Conservation (phyloP, 176 grass and related monocot species). For the Musa schizocarpa region DNA sequence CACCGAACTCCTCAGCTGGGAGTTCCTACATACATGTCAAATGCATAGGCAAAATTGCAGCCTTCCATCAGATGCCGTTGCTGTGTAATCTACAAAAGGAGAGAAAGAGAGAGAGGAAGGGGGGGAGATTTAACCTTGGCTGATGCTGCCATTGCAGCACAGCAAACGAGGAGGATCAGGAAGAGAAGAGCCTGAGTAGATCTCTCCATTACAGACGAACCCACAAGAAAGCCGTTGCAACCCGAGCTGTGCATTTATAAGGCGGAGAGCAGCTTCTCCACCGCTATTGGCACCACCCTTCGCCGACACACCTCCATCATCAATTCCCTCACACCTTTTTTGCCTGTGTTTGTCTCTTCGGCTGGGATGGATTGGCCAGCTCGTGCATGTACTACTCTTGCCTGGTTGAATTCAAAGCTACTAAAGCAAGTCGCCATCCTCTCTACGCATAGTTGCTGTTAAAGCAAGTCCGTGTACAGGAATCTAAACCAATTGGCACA, state of each 20-base stretch:
- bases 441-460: too few relatives aligned
- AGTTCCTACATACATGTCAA: background rate
- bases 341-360: background rate
- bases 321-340: conserved; percentile 3
- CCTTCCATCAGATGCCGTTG: background rate
- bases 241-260: conserved; percentile 2
- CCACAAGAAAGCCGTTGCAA: background rate
- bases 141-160: conserved; percentile 1
- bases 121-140: conserved; percentile 1
- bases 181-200: conserved; percentile 2
- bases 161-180: background rate
- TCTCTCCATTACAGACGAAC: conserved; percentile 4
- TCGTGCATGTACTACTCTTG: background rate
- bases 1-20: background rate
- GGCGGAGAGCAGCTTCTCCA: background rate
- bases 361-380: background rate
- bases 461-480: too few relatives aligned
- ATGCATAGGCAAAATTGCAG: background rate
- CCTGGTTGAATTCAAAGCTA: background rate
- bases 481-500: too few relatives aligned
- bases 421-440: too few relatives aligned
- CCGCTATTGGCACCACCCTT: background rate
- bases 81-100: background rate
- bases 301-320: conserved; percentile 8
- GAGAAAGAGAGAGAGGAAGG: background rate